phyloP scores from a whole-genome alignment of 495 filamentous ascomycete genomes.

The Neurospora africana region DNA sequence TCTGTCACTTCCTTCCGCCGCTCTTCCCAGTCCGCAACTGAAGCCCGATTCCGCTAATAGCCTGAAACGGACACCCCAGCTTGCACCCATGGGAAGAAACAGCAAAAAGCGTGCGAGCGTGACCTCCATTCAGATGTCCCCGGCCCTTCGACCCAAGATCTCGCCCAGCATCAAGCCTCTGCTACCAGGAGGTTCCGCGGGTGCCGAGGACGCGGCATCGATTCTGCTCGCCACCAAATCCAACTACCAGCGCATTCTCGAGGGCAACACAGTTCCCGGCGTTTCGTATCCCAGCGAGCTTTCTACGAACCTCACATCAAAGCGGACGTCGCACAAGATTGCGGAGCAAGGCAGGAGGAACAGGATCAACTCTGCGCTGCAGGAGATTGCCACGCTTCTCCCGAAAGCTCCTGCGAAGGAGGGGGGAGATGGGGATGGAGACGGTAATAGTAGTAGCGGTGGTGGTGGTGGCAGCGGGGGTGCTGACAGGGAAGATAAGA shows the following conservation, averaged over 20 bases:
- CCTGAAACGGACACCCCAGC: conserved; percentile 34
- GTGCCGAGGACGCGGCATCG: conserved; percentile 60
- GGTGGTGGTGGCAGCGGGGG: conserved; percentile 2
- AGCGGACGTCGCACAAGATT: conserved; percentile 95
- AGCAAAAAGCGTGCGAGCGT: conserved; percentile 66
- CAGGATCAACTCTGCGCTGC: conserved; percentile 85
- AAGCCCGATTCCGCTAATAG: conserved; percentile 25
- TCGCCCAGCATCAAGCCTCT: conserved; percentile 90
- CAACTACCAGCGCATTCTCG: conserved; percentile 95
- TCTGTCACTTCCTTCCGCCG: conserved; percentile 27
- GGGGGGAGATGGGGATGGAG: conserved; percentile 30
- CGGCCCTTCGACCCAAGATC: conserved; percentile 82
- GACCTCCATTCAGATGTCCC: conserved; percentile 65
- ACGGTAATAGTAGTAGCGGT: conserved; percentile 27
- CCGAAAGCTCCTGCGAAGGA: conserved; percentile 40
- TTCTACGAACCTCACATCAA: conserved; percentile 86
- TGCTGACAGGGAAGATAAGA: conserved; percentile 14
- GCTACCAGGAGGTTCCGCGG: conserved; percentile 51
- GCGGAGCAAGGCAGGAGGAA: conserved; percentile 93
- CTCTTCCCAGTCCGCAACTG: conserved; percentile 44
- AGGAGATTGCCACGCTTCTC: conserved; percentile 79
- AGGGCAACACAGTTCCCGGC: conserved; percentile 81
- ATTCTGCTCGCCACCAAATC: conserved; percentile 85
- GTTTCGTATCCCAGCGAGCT: conserved; percentile 85
- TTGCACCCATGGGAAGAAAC: conserved; percentile 24